Percentiles rank a stretch among this genome's conserved stretches.
Conservation (phyloP, 345 rosid species). For the Microthlaspi erraticum region DNA sequence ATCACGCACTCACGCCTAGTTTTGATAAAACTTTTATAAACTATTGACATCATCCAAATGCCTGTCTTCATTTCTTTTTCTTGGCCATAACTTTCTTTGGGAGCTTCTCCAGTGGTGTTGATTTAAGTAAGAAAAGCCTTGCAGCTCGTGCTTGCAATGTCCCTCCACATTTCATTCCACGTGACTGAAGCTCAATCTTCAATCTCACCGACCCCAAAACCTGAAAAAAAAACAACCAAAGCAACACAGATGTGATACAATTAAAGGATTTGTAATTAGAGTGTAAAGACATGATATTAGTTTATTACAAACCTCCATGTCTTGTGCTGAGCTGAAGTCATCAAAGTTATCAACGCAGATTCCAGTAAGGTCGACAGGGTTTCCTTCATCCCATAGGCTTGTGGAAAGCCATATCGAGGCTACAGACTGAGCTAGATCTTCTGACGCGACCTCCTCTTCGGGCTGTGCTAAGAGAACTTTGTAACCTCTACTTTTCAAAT, state of each 20-base stretch:
- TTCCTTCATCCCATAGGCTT: too few species aligned
- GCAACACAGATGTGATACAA: not conserved
- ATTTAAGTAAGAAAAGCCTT: conserved; percentile 81
- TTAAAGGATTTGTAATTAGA: not conserved
- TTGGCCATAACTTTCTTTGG: conserved; percentile 88
- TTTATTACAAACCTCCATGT: conserved; percentile 71
- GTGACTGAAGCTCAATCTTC: conserved; percentile 72
- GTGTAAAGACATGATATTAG: not conserved
- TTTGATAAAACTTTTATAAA: too few species aligned
- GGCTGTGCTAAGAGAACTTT: too few species aligned
- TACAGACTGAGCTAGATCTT: too few species aligned
- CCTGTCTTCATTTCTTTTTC: conserved; percentile 15
- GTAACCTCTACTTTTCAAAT: too few species aligned
- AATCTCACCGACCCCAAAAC: conserved; percentile 84
- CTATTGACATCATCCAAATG: too few species aligned
- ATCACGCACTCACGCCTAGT: too few species aligned
- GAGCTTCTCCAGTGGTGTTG: conserved; percentile 73
- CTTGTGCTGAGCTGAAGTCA: conserved; percentile 60
- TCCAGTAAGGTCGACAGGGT: too few species aligned
- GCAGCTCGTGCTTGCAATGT: conserved; percentile 87
- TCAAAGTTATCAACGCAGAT: conserved; percentile 46
- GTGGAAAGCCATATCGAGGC: too few species aligned
- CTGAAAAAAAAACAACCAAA: conserved; percentile 43
- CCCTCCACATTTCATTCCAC: conserved; percentile 89
- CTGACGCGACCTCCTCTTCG: too few species aligned